Conservation (phyloP, 2,329 filamentous ascomycete genomes). For the Aspergillus alliaceus region DNA sequence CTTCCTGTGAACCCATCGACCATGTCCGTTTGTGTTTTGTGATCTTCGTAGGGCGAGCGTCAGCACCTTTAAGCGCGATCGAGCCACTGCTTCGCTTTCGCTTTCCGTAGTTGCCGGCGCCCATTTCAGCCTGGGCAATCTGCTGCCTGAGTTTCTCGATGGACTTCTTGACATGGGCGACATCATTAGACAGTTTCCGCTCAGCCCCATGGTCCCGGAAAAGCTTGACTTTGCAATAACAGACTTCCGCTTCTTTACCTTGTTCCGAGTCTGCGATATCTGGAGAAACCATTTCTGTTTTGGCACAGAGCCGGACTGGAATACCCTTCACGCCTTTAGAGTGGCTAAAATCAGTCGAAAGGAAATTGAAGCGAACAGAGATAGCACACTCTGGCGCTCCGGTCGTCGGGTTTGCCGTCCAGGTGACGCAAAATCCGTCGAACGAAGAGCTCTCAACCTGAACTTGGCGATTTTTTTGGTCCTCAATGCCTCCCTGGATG, state of each 20-base stretch:
- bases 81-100: constrained; percentile 60
- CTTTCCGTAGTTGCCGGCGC: constrained; percentile 60
- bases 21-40: constrained; percentile 91
- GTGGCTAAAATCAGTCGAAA: constrained; percentile 97
- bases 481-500: constrained; percentile 55
- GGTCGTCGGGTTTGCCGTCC: constrained; percentile 69
- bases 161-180: constrained; percentile 91
- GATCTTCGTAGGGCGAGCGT: constrained; percentile 72
- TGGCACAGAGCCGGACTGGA: constrained; percentile 86
- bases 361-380: constrained; percentile 93
- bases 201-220: constrained; percentile 96
- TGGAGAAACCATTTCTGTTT: constrained; percentile 69
- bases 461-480: constrained; percentile 60
- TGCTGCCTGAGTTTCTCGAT: constrained; percentile 97
- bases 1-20: constrained; percentile 77
- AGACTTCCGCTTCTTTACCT: constrained; percentile 64
- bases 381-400: constrained; percentile 76
- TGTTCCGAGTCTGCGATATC: constrained; percentile 47
- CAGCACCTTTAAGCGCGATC: constrained; percentile 45
- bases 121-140: constrained; percentile 71
- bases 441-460: constrained; percentile 79
- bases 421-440: constrained; percentile 88
- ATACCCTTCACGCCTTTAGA: constrained; percentile 99
- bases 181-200: constrained; percentile 89
- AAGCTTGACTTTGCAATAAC: constrained; percentile 94